These are phyloP conservation scores for Pseudotsuga menziesii DNA, from an alignment of 75 land plant genomes.

Conservation along the genomic window DNA sequence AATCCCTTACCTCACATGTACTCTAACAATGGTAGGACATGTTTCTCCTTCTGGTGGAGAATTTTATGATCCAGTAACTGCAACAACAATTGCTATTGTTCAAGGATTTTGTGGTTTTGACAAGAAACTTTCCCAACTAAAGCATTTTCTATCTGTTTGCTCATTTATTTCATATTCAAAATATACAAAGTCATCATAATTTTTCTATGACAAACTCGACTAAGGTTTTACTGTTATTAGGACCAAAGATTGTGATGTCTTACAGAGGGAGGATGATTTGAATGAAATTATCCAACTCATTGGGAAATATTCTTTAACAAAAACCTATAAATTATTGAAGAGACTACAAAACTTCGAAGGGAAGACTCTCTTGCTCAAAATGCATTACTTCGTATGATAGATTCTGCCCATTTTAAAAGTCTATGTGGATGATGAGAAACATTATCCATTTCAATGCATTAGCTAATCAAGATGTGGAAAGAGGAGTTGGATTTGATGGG, in stretches of 20 bases:
- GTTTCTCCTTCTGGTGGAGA: no score
- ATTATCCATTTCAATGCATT: slow-evolving; percentile 31
- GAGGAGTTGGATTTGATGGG: slow-evolving; percentile 90
- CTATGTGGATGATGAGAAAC: slow-evolving; percentile 99
- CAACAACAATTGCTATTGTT: no score
- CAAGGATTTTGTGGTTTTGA: slow-evolving; percentile 99
- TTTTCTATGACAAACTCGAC: slow-evolving; percentile 94
- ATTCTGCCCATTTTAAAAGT: slow-evolving; percentile 98
- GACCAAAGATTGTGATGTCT: no score
- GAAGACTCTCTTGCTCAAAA: slow-evolving; percentile 81
- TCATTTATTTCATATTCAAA: slow-evolving; percentile 99
- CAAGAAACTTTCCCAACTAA: slow-evolving; percentile 98
- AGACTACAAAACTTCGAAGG: no score
- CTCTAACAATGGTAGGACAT: no score
- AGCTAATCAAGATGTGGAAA: slow-evolving; percentile 75
- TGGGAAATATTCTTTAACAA: slow-evolving; percentile 97
- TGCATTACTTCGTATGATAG: slow-evolving; percentile 98
- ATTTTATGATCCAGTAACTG: no score
- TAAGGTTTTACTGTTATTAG: slow-evolving; percentile 79
- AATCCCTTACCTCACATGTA: no score
- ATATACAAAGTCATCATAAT: slow-evolving; percentile 77
- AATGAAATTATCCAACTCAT: slow-evolving; percentile 95
- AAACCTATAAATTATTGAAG: slow-evolving; percentile 50
- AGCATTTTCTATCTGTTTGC: slow-evolving; percentile 97
- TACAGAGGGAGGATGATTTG: no score